phyloP scores from a whole-genome alignment of 2,329 filamentous ascomycete species.

The Ustilaginoidea virens region DNA sequence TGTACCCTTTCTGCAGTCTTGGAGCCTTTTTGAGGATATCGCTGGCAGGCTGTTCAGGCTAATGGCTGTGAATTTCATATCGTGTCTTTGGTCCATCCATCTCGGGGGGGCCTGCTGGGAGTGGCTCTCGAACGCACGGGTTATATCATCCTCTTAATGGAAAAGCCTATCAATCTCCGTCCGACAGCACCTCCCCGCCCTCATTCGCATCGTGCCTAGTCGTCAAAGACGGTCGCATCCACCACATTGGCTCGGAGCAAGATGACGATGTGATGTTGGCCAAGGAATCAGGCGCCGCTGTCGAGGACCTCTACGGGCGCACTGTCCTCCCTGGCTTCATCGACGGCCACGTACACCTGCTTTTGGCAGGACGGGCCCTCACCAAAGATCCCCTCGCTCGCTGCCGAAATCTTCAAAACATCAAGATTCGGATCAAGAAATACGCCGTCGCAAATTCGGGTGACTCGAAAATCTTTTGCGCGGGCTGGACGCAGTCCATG shows the following conservation, averaged over 20 bases:
- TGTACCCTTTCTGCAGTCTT: too few relatives aligned
- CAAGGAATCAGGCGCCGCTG: constrained; percentile 9
- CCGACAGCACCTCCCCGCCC: constrained; percentile 1
- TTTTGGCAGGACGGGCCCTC: constrained; percentile 37
- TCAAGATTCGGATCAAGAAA: constrained; percentile 26
- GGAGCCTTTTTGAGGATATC: too few relatives aligned
- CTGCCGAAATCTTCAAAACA: constrained; percentile 33
- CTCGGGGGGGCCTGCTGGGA: too few relatives aligned
- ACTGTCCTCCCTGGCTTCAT: constrained; percentile 39
- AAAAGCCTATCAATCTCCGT: constrained; percentile 8
- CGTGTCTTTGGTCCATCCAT: too few relatives aligned
- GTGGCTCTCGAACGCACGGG: too few relatives aligned
- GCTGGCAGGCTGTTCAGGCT: too few relatives aligned
- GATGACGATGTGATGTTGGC: constrained; percentile 11
- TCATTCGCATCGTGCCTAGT: constrained; percentile 14
- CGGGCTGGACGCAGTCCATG: constrained; percentile 40
- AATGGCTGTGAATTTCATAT: too few relatives aligned
- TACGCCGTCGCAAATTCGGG: constrained; percentile 31
- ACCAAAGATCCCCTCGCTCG: constrained; percentile 32
- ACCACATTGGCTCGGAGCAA: constrained; percentile 16
- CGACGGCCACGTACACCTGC: constrained; percentile 41
- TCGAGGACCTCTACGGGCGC: constrained; percentile 15
- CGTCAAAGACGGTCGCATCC: constrained; percentile 18
- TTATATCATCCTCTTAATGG: constrained; percentile 9
- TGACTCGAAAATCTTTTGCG: constrained; percentile 33